Evolutionary conservation across 495 filamentous ascomycete species (phyloP).

Genomic region (Lichenothelia convexa): DNA sequence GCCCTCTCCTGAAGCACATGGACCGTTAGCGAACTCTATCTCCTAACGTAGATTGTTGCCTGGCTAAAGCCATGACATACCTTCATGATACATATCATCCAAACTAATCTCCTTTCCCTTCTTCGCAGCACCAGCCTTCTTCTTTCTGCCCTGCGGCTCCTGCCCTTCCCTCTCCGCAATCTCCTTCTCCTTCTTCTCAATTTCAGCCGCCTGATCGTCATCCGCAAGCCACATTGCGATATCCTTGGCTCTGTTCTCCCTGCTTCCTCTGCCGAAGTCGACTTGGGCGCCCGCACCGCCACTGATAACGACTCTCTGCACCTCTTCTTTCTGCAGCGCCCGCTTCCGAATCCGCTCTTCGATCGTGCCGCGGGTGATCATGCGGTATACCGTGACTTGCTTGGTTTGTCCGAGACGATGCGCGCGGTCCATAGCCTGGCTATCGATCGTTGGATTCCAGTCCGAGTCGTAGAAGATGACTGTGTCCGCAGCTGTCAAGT

Average conservation of each 20-base stretch:
- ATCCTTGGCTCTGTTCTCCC: constrained; percentile 85
- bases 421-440: constrained; percentile 95
- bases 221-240: constrained; percentile 95
- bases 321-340: constrained; percentile 95
- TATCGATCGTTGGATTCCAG: constrained; percentile 98
- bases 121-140: constrained; percentile 31
- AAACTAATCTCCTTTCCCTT: constrained; percentile 45
- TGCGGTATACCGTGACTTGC: constrained; percentile 91
- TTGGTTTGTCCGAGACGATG: constrained; percentile 93
- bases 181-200: constrained; percentile 78
- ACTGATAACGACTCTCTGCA: constrained; percentile 94
- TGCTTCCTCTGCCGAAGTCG: constrained; percentile 80
- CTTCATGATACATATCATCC: constrained; percentile 98
- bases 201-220: constrained; percentile 79
- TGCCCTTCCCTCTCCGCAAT: constrained; percentile 41
- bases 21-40: constrained; percentile 2
- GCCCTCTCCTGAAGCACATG: constrained; percentile 72
- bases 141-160: constrained; percentile 41
- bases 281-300: constrained; percentile 68
- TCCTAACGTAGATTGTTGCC: background rate
- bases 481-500: constrained; percentile 77
- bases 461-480: constrained; percentile 99
- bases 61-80: constrained; percentile 31
- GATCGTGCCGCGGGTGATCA: constrained; percentile 93
- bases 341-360: constrained; percentile 97